Evolutionary conservation across 192 early-diverging fungal species (phyloP).

Genomic region (Mortierella alpina): DNA sequence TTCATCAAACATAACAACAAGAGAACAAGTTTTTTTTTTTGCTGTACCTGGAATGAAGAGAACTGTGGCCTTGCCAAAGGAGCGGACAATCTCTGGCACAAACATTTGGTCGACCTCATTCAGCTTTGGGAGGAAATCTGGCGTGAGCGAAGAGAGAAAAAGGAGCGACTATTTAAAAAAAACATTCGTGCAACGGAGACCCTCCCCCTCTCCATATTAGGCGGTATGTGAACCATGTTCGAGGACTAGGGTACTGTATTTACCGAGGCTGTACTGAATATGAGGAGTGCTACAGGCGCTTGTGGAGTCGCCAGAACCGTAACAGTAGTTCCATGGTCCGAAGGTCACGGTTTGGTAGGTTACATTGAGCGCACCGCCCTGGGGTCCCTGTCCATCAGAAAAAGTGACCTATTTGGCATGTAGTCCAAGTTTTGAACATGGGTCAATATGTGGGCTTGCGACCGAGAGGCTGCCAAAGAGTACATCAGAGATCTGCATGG

Average conservation of each 20-base stretch:
- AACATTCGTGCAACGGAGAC: background rate
- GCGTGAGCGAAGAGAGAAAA: background rate
- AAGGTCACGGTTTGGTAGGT: slow-evolving; percentile 26
- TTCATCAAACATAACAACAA: background rate
- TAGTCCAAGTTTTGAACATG: background rate
- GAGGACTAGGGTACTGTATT: background rate
- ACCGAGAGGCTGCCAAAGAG: background rate
- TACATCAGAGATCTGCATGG: background rate
- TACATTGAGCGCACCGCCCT: slow-evolving; percentile 26
- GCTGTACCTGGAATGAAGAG: slow-evolving; percentile 42
- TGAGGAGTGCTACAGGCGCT: slow-evolving; percentile 20
- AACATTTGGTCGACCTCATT: slow-evolving; percentile 23
- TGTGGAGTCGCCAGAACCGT: slow-evolving; percentile 21
- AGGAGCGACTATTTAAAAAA: background rate
- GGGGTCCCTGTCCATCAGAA: slow-evolving; percentile 19
- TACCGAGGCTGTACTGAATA: slow-evolving; percentile 34
- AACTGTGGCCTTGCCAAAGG: slow-evolving; percentile 27
- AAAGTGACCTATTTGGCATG: slow-evolving; percentile 10
- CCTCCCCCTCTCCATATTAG: background rate
- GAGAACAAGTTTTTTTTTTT: background rate
- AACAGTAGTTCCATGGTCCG: slow-evolving; percentile 43
- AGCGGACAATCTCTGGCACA: slow-evolving; percentile 26
- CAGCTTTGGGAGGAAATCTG: slow-evolving; percentile 22
- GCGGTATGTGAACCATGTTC: no score
- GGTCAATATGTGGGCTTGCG: background rate